Evolutionary conservation across 2,329 filamentous ascomycete genomes (phyloP).

Genomic region (Xylaria hypoxylon): DNA sequence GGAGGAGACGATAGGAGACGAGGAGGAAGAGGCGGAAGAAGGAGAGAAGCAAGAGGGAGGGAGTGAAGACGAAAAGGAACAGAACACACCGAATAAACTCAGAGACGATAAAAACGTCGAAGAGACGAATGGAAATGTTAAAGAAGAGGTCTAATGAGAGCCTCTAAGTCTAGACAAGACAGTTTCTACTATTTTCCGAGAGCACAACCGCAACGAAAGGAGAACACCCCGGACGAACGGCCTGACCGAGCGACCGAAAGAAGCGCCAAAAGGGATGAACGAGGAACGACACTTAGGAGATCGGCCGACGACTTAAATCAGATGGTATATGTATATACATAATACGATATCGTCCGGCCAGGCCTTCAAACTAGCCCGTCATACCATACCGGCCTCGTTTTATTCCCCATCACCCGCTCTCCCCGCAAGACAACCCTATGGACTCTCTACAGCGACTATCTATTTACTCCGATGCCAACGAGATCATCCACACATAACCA

Average conservation of each 20-base stretch:
- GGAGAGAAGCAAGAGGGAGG: constrained; percentile 25
- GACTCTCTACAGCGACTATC: too few species aligned
- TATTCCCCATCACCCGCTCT: too few species aligned
- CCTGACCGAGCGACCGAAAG: neutral
- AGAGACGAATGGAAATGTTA: neutral
- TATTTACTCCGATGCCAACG: too few species aligned
- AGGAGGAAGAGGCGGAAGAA: neutral
- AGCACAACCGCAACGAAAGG: neutral
- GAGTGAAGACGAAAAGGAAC: neutral
- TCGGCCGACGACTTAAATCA: neutral
- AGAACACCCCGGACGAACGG: neutral
- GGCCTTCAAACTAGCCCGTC: neutral
- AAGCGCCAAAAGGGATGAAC: too few species aligned
- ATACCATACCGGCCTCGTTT: neutral
- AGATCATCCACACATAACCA: too few species aligned
- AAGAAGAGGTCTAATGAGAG: constrained; percentile 3
- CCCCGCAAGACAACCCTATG: too few species aligned
- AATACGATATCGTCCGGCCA: neutral
- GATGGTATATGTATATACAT: neutral
- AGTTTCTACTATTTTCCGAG: neutral
- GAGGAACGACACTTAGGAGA: neutral
- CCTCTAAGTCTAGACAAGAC: too few species aligned
- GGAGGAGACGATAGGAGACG: neutral
- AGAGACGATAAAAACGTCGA: neutral
- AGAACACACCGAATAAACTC: neutral